Evolutionary conservation across 768 basidiomycete species (phyloP).

Genomic region (Boletus fagicola): DNA sequence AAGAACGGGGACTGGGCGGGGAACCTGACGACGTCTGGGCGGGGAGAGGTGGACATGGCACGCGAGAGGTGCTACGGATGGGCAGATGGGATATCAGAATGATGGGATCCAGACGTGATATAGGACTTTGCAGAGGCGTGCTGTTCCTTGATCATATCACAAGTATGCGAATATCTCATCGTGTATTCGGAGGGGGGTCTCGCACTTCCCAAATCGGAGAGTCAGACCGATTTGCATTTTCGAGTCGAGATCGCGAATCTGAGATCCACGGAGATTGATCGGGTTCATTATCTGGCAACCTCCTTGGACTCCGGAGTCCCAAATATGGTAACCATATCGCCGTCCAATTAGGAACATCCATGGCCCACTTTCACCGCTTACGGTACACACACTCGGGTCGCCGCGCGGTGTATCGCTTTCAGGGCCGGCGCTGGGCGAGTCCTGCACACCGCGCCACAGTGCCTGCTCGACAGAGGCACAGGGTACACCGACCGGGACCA

Average conservation of each 20-base stretch:
- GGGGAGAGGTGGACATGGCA: conserved; percentile 21
- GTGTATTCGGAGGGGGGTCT: not conserved
- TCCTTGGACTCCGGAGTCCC: conserved; percentile 16
- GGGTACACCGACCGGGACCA: no score
- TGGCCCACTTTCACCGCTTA: not conserved
- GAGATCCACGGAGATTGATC: conserved; percentile 28
- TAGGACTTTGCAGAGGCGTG: not conserved
- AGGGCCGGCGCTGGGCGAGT: not conserved
- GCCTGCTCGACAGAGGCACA: no score
- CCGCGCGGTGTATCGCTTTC: not conserved
- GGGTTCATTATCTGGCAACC: not conserved
- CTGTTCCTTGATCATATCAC: conserved; percentile 5
- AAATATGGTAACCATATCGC: not conserved
- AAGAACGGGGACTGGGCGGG: conserved; percentile 18
- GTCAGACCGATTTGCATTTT: conserved; percentile 23
- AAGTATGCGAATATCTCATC: not conserved
- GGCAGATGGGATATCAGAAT: not conserved
- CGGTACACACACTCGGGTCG: not conserved
- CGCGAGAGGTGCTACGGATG: not conserved
- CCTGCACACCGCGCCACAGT: no score
- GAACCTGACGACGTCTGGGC: not conserved
- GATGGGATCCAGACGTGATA: not conserved
- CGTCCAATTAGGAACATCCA: not conserved
- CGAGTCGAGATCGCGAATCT: conserved; percentile 24
- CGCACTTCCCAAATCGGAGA: not conserved